Base-by-base conservation (phyloP, 805 yeast genomes). In the Kodamaea laetipori region DNA sequence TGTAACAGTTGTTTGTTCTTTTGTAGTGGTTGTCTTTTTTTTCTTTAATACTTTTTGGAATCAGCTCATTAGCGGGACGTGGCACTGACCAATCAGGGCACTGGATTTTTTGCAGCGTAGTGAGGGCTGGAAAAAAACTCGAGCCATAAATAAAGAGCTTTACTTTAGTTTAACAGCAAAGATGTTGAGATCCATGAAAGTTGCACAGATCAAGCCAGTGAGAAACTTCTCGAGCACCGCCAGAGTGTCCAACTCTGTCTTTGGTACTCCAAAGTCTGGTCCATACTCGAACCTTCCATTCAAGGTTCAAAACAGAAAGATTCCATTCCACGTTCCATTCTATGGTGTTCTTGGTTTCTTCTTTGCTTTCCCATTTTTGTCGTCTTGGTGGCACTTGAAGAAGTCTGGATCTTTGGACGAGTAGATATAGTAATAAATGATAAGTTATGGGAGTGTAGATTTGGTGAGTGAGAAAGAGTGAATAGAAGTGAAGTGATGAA, bases 221-320 rank as follows among this genome's bases (percentile, higher is more conserved):
- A 69, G 75, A 64, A 52, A 56, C 52, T 69, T 89, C 54, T 69
- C 84, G 52, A 53, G 66, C 37, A 60, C 84, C 45, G 63, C 73
- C 56, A 66, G 63, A 50, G 49, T 53, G 38, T 51, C 63, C 61
- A 60, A 59, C 40, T 37, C 45, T 11, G 52, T 66, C 37, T 67
- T 54, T 53, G 75, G 75, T 35, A 43, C 67, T 35, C 74, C 75
- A 39, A 60, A 65, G 53, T 52, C 52, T 43, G 97, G 97, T 61
- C 82, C 84, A 37, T 94, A 94, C 83, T 75, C 85, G 60, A 92
- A 94, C 80, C 63, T 92, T 52, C 99, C 99, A 54, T 94, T 92
- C 82, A 81, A 81, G 78, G 95, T 92, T 51, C 90, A 89, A 79
- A 77, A 83, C 80, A 90, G 96, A 79, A 86, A 82, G 74, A 78